phyloP scores from a whole-genome alignment of 768 basidiomycete genomes.

The Pulveroboletus frians region DNA sequence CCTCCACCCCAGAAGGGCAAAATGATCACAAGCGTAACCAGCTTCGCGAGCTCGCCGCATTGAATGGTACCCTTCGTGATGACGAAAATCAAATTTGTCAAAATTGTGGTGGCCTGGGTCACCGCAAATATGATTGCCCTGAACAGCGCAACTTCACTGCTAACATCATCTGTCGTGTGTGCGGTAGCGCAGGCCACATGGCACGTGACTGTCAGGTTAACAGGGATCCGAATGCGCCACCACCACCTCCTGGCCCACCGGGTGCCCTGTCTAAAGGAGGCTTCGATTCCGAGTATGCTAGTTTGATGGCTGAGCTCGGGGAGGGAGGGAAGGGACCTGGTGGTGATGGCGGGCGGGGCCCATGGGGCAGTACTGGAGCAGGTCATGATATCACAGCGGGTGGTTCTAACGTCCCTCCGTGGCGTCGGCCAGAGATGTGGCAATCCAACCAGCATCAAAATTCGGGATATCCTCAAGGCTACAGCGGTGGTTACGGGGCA shows the following conservation, averaged over 20 bases:
- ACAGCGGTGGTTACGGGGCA: constrained; percentile 43
- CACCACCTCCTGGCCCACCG: constrained; percentile 38
- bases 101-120: constrained; percentile 90
- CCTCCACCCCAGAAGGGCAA: constrained; percentile 97
- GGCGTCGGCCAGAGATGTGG: constrained; percentile 90
- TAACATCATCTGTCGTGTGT: constrained; percentile 98
- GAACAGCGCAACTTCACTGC: constrained; percentile 98
- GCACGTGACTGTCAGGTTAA: constrained; percentile 95
- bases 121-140: constrained; percentile 98
- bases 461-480: constrained; percentile 57
- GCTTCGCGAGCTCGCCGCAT: constrained; percentile 91
- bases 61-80: constrained; percentile 98
- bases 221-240: constrained; percentile 75
- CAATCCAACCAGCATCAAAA: constrained; percentile 54
- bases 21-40: constrained; percentile 99
- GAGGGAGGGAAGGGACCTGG: constrained; percentile 62
- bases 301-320: constrained; percentile 95
- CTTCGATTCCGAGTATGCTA: constrained; percentile 98
- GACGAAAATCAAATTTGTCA: constrained; percentile 99
- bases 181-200: constrained; percentile 98
- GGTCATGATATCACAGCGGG: constrained; percentile 49
- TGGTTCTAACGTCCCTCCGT: constrained; percentile 81
- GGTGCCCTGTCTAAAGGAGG: constrained; percentile 54
- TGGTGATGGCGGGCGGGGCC: constrained; percentile 48
- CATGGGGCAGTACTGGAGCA: constrained; percentile 66